Percentiles rank a stretch among this genome's conserved stretches.
Conservation (phyloP, 306 rosid genomes). For the Pueraria montana region DNA sequence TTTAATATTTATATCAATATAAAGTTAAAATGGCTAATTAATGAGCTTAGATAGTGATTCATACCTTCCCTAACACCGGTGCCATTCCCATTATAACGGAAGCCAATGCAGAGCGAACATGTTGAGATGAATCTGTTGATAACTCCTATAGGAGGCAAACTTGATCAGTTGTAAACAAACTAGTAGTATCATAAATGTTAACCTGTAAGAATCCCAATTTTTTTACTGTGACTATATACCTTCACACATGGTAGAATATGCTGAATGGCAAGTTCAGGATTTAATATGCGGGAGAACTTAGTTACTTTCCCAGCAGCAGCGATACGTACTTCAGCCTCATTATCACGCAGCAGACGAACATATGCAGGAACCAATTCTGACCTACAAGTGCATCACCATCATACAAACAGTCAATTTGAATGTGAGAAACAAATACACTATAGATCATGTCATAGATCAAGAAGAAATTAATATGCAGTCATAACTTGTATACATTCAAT, state of each 20-base stretch:
- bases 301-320: slow-evolving; percentile 99
- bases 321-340: slow-evolving; percentile 98
- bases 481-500: slow-evolving; percentile 22
- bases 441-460: slow-evolving; percentile 33
- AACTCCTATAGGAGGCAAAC: slow-evolving; percentile 69
- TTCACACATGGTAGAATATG: slow-evolving; percentile 97
- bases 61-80: slow-evolving; percentile 94
- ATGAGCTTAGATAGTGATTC: slow-evolving; percentile 38
- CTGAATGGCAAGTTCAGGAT: slow-evolving; percentile 89
- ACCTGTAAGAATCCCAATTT: background rate
- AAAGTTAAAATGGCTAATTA: background rate
- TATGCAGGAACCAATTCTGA: slow-evolving; percentile 96
- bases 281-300: slow-evolving; percentile 85
- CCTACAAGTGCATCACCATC: slow-evolving; percentile 56
- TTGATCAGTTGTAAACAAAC: slow-evolving; percentile 35
- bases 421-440: slow-evolving; percentile 20
- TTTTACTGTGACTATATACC: slow-evolving; percentile 58
- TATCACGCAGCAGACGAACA: slow-evolving; percentile 93
- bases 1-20: too few species aligned
- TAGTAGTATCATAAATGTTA: slow-evolving; percentile 27
- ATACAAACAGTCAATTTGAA: slow-evolving; percentile 46
- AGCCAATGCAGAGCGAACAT: slow-evolving; percentile 98
- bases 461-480: slow-evolving; percentile 27
- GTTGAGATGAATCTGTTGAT: slow-evolving; percentile 97
- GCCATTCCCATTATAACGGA: slow-evolving; percentile 99